phyloP scores from a whole-genome alignment of 345 rosid species.

The Aquilaria sinensis region DNA sequence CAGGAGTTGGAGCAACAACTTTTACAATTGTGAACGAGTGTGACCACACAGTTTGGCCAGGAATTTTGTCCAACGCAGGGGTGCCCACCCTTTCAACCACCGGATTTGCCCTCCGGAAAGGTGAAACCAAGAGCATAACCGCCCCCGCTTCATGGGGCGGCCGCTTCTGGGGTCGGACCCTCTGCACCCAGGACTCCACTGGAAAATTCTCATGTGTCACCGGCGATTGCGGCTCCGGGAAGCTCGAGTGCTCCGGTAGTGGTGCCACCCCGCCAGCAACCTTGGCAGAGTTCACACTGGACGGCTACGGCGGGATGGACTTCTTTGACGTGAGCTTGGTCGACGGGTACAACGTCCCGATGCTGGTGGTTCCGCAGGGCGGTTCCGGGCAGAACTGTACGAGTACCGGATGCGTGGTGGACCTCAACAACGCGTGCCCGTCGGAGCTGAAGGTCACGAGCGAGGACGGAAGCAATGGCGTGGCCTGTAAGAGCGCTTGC shows the following conservation, averaged over 20 bases:
- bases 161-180: constrained; percentile 88
- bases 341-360: constrained; percentile 90
- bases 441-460: constrained; percentile 65
- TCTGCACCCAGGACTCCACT: constrained; percentile 56
- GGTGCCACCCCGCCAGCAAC: constrained; percentile 86
- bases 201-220: constrained; percentile 69
- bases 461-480: constrained; percentile 24
- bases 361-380: constrained; percentile 76
- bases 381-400: constrained; percentile 67
- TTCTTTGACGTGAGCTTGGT: constrained; percentile 87
- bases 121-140: constrained; percentile 42
- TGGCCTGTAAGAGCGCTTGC: constrained; percentile 93
- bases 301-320: constrained; percentile 68
- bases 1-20: constrained; percentile 48
- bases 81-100: constrained; percentile 60
- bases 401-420: constrained; percentile 68
- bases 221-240: constrained; percentile 83
- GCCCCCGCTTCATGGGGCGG: constrained; percentile 93
- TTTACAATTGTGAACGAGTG: constrained; percentile 68
- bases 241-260: constrained; percentile 65
- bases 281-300: constrained; percentile 74
- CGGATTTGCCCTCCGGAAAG: constrained; percentile 70
- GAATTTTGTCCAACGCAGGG: constrained; percentile 72
- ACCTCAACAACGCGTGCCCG: constrained; percentile 72
- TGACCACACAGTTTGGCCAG: constrained; percentile 83